Conservation (phyloP, 73 alveolate species). For the Symbiodinium natans region DNA sequence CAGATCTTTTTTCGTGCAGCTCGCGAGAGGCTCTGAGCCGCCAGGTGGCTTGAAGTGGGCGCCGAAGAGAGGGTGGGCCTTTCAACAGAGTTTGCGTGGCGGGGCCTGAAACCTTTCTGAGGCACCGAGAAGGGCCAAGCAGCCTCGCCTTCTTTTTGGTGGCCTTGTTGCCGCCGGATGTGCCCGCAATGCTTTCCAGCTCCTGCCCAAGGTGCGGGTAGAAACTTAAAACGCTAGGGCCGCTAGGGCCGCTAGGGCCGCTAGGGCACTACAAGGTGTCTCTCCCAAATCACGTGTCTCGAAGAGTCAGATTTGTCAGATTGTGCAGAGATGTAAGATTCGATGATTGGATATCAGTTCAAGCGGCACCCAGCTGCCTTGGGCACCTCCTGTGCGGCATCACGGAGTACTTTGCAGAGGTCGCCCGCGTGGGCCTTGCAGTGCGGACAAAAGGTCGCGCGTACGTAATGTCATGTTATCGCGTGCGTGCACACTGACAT, state of each 20-base stretch:
- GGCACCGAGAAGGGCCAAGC: no score
- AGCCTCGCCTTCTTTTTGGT: slow-evolving; percentile 92
- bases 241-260: no score
- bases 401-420: slow-evolving; percentile 93
- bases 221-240: no score
- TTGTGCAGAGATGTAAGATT: no score
- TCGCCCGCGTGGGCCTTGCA: slow-evolving; percentile 95
- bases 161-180: slow-evolving; percentile 93
- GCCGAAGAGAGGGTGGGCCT: slow-evolving; percentile 90
- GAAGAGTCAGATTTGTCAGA: no score
- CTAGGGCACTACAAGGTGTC: no score
- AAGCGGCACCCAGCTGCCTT: not conserved
- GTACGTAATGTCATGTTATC: no score
- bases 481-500: no score
- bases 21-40: not conserved
- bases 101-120: no score
- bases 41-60: slow-evolving; percentile 55
- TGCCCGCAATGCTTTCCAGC: slow-evolving; percentile 55
- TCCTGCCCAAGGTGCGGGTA: not conserved
- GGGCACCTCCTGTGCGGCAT: slow-evolving; percentile 95
- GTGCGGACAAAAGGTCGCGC: not conserved
- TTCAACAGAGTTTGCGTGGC: not conserved
- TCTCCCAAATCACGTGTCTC: no score
- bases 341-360: not conserved
- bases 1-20: no score